These are phyloP conservation scores for Boletus pseudopeckii DNA, from an alignment of 768 basidiomycete species.

Conservation along the genomic window DNA sequence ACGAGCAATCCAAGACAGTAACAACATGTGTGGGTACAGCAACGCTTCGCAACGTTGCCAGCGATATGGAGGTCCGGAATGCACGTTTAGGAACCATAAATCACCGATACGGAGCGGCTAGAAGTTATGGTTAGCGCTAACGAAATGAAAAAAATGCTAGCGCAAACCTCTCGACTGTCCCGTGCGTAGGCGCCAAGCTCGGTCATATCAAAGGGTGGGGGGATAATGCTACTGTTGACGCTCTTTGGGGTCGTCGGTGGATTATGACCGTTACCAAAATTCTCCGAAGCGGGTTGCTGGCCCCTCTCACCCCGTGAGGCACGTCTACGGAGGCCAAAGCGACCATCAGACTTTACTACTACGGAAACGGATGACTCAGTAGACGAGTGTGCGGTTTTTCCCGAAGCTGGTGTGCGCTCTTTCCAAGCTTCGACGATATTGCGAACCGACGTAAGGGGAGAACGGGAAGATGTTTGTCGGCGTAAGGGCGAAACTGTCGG, in stretches of 20 bases:
- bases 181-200: conserved; percentile 43
- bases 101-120: conserved; percentile 85
- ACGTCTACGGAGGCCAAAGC: conserved; percentile 35
- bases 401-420: conserved; percentile 56
- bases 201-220: conserved; percentile 46
- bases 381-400: conserved; percentile 31
- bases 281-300: conserved; percentile 14
- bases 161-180: conserved; percentile 43
- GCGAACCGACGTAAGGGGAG: conserved; percentile 68
- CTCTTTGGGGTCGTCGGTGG: conserved; percentile 29
- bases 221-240: conserved; percentile 33
- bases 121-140: conserved; percentile 8
- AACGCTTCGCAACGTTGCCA: conserved; percentile 84
- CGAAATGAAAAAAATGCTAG: background rate
- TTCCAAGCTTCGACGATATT: conserved; percentile 83
- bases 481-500: conserved; percentile 54
- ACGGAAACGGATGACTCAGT: conserved; percentile 41
- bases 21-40: conserved; percentile 77
- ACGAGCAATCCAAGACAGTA: conserved; percentile 84
- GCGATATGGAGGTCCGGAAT: conserved; percentile 69
- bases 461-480: conserved; percentile 63
- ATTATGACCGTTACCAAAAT: conserved; percentile 4
- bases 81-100: conserved; percentile 92
- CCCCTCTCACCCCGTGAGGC: conserved; percentile 24
- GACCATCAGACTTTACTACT: conserved; percentile 25